Evolutionary conservation across 1,284 basidiomycete species (phyloP).

Genomic region (Cryptococcus sp.): DNA sequence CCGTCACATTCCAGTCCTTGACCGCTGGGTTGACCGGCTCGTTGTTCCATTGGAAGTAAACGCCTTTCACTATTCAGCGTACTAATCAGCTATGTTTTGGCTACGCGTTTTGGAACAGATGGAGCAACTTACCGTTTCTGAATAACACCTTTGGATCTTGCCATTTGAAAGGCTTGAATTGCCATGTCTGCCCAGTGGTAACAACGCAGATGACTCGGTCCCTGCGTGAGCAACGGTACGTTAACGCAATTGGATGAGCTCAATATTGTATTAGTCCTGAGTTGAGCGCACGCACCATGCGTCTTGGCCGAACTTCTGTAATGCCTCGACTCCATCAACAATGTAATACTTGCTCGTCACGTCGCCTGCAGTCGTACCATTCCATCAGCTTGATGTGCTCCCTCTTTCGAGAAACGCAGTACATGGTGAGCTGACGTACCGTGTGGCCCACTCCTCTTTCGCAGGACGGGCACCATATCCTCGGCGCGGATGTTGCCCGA

Average conservation of each 20-base stretch:
- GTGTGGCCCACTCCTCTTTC: conserved; percentile 61
- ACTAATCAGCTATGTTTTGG: background rate
- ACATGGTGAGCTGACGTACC: conserved; percentile 24
- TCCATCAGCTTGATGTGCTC: background rate
- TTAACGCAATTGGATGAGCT: background rate
- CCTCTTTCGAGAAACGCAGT: too few relatives aligned
- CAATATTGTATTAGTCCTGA: background rate
- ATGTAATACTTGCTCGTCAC: conserved; percentile 66
- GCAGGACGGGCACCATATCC: conserved; percentile 79
- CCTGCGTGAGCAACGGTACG: conserved; percentile 41
- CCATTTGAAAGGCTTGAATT: conserved; percentile 96
- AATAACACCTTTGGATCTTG: conserved; percentile 86
- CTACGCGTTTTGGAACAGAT: too few relatives aligned
- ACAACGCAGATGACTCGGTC: conserved; percentile 94
- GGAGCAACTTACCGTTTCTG: conserved; percentile 73
- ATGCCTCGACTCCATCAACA: conserved; percentile 88
- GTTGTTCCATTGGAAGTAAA: conserved; percentile 90
- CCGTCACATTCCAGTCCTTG: conserved; percentile 95
- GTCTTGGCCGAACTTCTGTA: conserved; percentile 85
- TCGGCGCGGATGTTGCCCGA: conserved; percentile 76
- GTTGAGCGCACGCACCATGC: conserved; percentile 63
- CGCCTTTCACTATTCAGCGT: conserved; percentile 73
- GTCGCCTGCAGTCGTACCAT: conserved; percentile 54
- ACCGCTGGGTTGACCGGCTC: conserved; percentile 85
- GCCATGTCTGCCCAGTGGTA: conserved; percentile 97